phyloP scores from a whole-genome alignment of 2,329 filamentous ascomycete genomes.

The Trichoderma gracile region DNA sequence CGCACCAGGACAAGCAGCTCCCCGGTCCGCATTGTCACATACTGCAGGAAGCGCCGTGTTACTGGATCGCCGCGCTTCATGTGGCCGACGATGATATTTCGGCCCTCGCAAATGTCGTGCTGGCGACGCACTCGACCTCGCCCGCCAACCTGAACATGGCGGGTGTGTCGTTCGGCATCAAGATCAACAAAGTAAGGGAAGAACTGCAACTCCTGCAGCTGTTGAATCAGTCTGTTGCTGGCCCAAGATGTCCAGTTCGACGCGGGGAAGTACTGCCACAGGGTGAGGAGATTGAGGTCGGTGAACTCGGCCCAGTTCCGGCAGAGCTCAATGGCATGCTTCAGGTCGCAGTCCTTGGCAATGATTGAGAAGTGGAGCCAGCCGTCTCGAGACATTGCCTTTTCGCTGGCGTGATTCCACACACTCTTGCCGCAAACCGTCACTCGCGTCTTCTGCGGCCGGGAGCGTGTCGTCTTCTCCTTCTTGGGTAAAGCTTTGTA shows the following conservation, averaged over 20 bases:
- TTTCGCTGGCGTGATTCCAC: constrained; percentile 37
- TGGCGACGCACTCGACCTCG: constrained; percentile 30
- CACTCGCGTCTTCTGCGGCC: constrained; percentile 29
- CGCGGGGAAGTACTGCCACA: constrained; percentile 35
- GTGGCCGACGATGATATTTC: constrained; percentile 35
- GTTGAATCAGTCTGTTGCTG: constrained; percentile 29
- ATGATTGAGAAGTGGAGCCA: constrained; percentile 38
- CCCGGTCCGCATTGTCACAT: constrained; percentile 33
- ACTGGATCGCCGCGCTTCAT: constrained; percentile 36
- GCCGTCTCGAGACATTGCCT: constrained; percentile 36
- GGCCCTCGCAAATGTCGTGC: constrained; percentile 34
- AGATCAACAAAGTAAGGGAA: constrained; percentile 36
- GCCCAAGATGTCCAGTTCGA: constrained; percentile 35
- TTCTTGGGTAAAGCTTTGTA: constrained; percentile 1
- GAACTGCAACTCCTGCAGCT: constrained; percentile 34
- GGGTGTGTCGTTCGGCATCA: constrained; percentile 29
- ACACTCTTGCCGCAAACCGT: constrained; percentile 34
- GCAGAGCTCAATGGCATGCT: constrained; percentile 35
- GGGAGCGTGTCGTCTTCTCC: not conserved
- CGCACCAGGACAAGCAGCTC: constrained; percentile 34
- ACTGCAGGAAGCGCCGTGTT: constrained; percentile 35
- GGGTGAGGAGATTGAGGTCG: constrained; percentile 32
- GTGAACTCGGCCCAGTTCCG: constrained; percentile 37
- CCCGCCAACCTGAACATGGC: constrained; percentile 29
- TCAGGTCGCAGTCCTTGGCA: constrained; percentile 35